Evolutionary conservation across 495 filamentous ascomycete species (phyloP).

Genomic region (Daldinia caldariorum): DNA sequence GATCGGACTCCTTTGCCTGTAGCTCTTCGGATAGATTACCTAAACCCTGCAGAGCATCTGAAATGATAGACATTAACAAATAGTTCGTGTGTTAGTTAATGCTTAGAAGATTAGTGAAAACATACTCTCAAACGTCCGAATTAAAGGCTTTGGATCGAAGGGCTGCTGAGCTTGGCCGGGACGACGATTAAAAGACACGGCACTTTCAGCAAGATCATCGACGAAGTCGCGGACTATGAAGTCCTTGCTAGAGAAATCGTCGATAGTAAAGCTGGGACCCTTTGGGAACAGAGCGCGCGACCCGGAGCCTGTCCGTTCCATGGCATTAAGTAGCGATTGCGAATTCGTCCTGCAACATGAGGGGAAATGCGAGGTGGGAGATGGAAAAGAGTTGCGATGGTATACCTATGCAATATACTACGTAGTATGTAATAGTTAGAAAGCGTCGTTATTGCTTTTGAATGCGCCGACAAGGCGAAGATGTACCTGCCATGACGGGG

Average conservation of each 20-base stretch:
- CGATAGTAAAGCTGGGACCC: conserved; percentile 82
- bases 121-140: conserved; percentile 90
- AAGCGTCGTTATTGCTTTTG: conserved; percentile 12
- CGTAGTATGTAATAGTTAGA: conserved; percentile 12
- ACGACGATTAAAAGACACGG: conserved; percentile 76
- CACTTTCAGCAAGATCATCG: conserved; percentile 87
- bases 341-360: conserved; percentile 20
- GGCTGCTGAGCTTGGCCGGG: conserved; percentile 74
- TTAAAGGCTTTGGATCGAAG: conserved; percentile 97
- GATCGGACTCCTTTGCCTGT: conserved; percentile 85
- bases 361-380: background rate
- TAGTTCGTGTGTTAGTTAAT: background rate
- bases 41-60: conserved; percentile 77
- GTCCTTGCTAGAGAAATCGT: conserved; percentile 89
- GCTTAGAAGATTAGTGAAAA: background rate
- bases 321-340: conserved; percentile 35
- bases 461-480: conserved; percentile 16
- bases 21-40: conserved; percentile 84
- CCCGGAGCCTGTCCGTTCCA: conserved; percentile 58
- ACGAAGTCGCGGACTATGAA: conserved; percentile 99
- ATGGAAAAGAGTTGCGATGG: no score
- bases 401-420: no score
- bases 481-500: background rate
- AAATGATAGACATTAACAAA: conserved; percentile 39
- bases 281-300: conserved; percentile 76